phyloP scores from a whole-genome alignment of 345 rosid species.

The Cochlearia excelsa region DNA sequence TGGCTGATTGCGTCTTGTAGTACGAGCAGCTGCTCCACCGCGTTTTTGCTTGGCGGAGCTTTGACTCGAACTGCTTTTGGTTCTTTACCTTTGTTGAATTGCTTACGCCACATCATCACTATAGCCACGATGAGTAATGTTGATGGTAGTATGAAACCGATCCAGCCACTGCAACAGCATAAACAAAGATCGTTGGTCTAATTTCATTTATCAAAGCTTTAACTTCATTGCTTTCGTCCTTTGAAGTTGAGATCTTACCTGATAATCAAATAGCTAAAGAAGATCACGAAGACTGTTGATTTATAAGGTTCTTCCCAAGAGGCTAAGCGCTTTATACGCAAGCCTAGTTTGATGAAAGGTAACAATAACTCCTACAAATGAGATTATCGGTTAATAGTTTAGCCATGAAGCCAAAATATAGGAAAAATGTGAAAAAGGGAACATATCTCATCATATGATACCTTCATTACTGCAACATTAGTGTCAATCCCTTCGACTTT shows the following conservation, averaged over 20 bases:
- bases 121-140: slow-evolving; percentile 48
- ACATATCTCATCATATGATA: slow-evolving; percentile 19
- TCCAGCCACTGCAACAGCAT: slow-evolving; percentile 64
- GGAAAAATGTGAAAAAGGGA: not conserved
- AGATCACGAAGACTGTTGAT: slow-evolving; percentile 54
- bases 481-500: slow-evolving; percentile 96
- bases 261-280: slow-evolving; percentile 40
- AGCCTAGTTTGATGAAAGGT: slow-evolving; percentile 53
- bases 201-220: slow-evolving; percentile 3
- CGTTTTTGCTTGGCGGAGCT: slow-evolving; percentile 69
- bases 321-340: slow-evolving; percentile 48
- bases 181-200: slow-evolving; percentile 1
- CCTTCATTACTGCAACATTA: slow-evolving; percentile 89
- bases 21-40: slow-evolving; percentile 84
- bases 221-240: not conserved
- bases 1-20: slow-evolving; percentile 75
- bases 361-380: slow-evolving; percentile 66
- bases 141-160: slow-evolving; percentile 54
- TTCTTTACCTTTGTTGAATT: slow-evolving; percentile 49
- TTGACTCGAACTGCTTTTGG: slow-evolving; percentile 58
- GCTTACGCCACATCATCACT: slow-evolving; percentile 63
- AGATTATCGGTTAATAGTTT: slow-evolving; percentile 7
- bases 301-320: slow-evolving; percentile 73
- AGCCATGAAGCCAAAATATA: not conserved
- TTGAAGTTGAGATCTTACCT: slow-evolving; percentile 21